A percentile compares a stretch with the other conserved stretches of the same genome.
Conservation (phyloP, 202 grass and related monocot species). For the Saccharum hybrid region DNA sequence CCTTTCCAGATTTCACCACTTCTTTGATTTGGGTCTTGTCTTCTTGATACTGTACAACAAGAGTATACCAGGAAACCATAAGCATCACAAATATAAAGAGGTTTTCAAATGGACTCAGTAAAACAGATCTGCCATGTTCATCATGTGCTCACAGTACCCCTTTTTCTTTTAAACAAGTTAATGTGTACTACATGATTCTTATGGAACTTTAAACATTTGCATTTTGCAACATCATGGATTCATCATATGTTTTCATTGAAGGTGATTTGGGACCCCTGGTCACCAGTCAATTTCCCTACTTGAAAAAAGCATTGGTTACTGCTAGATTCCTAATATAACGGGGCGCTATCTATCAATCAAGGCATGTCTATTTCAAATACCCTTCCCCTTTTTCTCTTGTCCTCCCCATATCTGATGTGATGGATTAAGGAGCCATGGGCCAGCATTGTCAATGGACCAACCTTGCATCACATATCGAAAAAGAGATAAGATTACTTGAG, state of each 20-base stretch:
- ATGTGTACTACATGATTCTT: background rate
- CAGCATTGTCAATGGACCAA: no score
- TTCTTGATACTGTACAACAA: constrained; percentile 78
- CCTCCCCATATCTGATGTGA: background rate
- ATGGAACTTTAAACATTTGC: background rate
- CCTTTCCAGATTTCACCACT: constrained; percentile 86
- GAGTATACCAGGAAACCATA: constrained; percentile 32
- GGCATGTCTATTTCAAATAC: background rate
- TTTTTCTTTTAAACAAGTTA: background rate
- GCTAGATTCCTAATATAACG: background rate
- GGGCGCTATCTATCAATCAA: background rate
- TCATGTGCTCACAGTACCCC: background rate
- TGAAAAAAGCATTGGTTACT: background rate
- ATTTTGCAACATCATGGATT: background rate
- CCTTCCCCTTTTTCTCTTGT: background rate
- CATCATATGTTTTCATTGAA: background rate
- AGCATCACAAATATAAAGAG: constrained; percentile 13
- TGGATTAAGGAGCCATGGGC: background rate
- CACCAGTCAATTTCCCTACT: background rate
- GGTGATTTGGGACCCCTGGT: background rate
- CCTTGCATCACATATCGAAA: no score
- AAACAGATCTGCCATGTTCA: background rate
- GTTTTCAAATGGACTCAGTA: background rate
- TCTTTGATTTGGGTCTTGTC: constrained; percentile 74
- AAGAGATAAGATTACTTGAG: no score